These are phyloP conservation scores for Salicornia ramosissima DNA, from an alignment of 148 eudicot genomes.

Conservation along the genomic window DNA sequence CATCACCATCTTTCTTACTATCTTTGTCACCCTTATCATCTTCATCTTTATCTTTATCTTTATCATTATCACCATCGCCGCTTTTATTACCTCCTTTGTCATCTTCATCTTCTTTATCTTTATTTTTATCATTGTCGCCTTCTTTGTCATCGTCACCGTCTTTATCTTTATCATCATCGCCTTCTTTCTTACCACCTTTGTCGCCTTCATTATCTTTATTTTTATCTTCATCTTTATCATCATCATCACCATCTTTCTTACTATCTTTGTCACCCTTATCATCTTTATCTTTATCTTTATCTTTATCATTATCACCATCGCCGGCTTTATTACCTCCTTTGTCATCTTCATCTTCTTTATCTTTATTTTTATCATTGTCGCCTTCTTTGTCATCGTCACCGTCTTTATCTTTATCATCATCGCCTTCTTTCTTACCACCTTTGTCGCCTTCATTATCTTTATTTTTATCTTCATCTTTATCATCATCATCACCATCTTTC, in stretches of 20 bases:
- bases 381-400: too few relatives aligned
- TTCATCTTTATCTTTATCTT: not conserved
- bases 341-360: too few relatives aligned
- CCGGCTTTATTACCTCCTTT: too few relatives aligned
- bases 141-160: constrained; percentile 12
- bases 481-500: not conserved
- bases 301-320: too few relatives aligned
- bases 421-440: not conserved
- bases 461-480: not conserved
- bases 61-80: too few relatives aligned
- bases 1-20: not conserved
- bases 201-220: not conserved
- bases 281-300: not conserved
- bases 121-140: too few relatives aligned
- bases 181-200: not conserved
- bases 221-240: not conserved
- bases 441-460: too few relatives aligned
- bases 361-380: too few relatives aligned
- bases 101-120: too few relatives aligned
- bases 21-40: not conserved
- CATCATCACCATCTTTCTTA: not conserved
- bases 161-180: not conserved
- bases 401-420: constrained; percentile 1
- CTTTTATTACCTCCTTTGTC: too few relatives aligned
- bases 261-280: not conserved